A percentile compares a stretch with the other conserved stretches of the same genome.
Evolutionary conservation across 331 rosid species (phyloP).

Genomic region (Dryas integrifolia): DNA sequence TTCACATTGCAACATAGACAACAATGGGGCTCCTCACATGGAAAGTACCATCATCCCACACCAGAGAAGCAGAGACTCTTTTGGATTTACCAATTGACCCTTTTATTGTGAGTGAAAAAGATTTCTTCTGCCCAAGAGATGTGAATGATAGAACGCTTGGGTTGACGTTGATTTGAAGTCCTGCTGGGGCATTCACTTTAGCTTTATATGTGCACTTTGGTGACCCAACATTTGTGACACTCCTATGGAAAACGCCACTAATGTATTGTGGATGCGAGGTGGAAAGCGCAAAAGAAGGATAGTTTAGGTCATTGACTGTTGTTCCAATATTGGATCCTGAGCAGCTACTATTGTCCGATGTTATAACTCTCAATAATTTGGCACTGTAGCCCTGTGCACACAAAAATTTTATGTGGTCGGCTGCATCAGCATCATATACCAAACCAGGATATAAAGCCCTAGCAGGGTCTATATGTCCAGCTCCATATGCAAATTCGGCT

Average conservation of each 20-base stretch:
- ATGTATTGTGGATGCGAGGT: background rate
- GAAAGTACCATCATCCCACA: constrained; percentile 24
- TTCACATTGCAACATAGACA: background rate
- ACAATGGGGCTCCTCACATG: constrained; percentile 25
- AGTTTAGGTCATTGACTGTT: background rate
- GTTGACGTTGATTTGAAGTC: constrained; percentile 1
- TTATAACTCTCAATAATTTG: background rate
- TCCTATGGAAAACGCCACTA: constrained; percentile 10
- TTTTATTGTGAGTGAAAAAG: constrained; percentile 6
- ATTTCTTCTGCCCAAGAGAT: constrained; percentile 11
- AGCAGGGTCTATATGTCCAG: constrained; percentile 30
- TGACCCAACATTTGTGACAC: constrained; percentile 28
- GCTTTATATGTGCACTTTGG: constrained; percentile 12
- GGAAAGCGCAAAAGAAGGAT: constrained; percentile 25
- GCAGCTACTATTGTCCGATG: constrained; percentile 9
- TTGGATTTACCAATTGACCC: background rate
- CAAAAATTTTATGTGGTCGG: constrained; percentile 16
- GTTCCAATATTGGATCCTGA: background rate
- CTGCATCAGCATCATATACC: constrained; percentile 20
- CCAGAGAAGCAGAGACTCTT: background rate
- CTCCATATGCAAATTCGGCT: constrained; percentile 39
- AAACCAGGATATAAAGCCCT: constrained; percentile 24
- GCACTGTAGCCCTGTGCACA: constrained; percentile 32
- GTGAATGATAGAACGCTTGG: constrained; percentile 15
- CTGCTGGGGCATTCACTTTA: background rate